phyloP scores from a whole-genome alignment of 305 asterid species.

The Euphrasia arctica region DNA sequence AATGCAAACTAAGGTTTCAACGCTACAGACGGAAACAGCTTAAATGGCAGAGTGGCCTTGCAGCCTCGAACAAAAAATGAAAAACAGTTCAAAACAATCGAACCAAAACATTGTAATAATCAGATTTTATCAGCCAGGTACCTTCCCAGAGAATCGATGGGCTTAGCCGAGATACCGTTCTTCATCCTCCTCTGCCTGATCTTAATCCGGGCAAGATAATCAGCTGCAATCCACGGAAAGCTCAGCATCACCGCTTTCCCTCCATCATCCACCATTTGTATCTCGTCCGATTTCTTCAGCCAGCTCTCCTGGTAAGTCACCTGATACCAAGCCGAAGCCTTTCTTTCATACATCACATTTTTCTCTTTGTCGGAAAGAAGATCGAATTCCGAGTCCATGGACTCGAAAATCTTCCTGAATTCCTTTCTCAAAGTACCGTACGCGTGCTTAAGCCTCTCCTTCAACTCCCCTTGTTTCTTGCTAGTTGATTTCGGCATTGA shows the following conservation, averaged over 20 bases:
- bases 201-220: conserved; percentile 79
- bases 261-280: conserved; percentile 35
- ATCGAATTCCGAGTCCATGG: conserved; percentile 44
- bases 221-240: conserved; percentile 96
- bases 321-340: conserved; percentile 94
- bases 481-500: conserved; percentile 72
- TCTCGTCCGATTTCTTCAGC: conserved; percentile 49
- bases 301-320: conserved; percentile 69
- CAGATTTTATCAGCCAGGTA: conserved; percentile 73
- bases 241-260: conserved; percentile 62
- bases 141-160: conserved; percentile 65
- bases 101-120: conserved; percentile 18
- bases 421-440: conserved; percentile 64
- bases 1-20: conserved; percentile 2
- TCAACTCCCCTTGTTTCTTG: conserved; percentile 70
- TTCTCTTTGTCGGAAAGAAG: conserved; percentile 56
- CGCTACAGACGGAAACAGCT: conserved; percentile 4
- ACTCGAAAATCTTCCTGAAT: conserved; percentile 69
- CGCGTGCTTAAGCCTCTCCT: conserved; percentile 83
- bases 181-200: conserved; percentile 41
- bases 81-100: not conserved
- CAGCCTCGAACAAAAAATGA: conserved; percentile 12
- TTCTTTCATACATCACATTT: conserved; percentile 52
- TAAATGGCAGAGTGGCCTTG: conserved; percentile 36
- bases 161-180: conserved; percentile 50